Evolutionary conservation across 495 filamentous ascomycete genomes (phyloP).

Genomic region (Tuber brumale): DNA sequence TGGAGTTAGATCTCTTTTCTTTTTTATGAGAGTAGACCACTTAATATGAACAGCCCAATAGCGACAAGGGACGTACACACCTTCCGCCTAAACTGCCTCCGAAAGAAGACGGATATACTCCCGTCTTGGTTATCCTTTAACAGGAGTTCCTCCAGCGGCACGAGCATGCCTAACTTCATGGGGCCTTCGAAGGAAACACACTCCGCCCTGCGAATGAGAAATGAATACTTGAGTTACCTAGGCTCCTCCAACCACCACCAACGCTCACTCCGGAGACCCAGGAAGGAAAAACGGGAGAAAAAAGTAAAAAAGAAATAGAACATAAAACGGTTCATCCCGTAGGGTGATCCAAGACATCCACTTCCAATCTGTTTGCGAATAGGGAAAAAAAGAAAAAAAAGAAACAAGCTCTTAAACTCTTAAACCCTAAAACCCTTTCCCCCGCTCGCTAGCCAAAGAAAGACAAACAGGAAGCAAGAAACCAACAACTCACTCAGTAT

Average conservation of each 20-base stretch:
- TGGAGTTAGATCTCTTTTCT: not conserved
- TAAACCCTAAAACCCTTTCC: not conserved
- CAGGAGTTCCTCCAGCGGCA: slow-evolving; percentile 25
- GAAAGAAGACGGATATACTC: slow-evolving; percentile 25
- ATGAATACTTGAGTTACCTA: slow-evolving; percentile 6
- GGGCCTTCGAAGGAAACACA: slow-evolving; percentile 30
- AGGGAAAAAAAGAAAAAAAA: not conserved
- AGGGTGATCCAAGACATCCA: slow-evolving; percentile 9
- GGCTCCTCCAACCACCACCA: not conserved
- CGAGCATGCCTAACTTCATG: slow-evolving; percentile 29
- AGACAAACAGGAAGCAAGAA: slow-evolving; percentile 8
- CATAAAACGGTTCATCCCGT: slow-evolving; percentile 9
- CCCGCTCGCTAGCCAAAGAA: not conserved
- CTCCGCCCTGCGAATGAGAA: slow-evolving; percentile 21
- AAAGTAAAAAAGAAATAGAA: not conserved
- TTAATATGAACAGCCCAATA: not conserved
- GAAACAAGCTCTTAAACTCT: not conserved
- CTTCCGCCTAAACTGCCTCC: slow-evolving; percentile 30
- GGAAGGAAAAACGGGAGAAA: slow-evolving; percentile 3
- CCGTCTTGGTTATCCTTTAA: slow-evolving; percentile 30
- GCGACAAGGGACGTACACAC: slow-evolving; percentile 13
- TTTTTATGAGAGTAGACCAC: not conserved
- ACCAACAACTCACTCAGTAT: slow-evolving; percentile 27
- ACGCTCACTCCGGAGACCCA: not conserved
- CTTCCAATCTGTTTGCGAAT: not conserved